Evolutionary conservation across 2,329 filamentous ascomycete genomes (phyloP), one percentile per base, ranked within the genome.

Genomic region (Claviceps arundinis): DNA sequence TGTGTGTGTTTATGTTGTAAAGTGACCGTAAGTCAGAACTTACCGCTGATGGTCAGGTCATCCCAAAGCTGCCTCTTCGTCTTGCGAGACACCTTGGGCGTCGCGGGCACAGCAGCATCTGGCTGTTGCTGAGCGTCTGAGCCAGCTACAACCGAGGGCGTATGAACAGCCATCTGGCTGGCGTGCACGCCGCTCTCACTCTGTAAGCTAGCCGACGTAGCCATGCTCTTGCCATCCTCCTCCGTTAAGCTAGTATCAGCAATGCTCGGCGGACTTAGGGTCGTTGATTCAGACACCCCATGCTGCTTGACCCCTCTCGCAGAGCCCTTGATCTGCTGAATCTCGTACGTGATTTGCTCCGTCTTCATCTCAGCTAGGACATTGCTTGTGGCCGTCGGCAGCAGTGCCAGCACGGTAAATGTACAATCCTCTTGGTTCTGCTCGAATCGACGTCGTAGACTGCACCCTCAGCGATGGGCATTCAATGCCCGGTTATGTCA

Each of bases 371-470:
- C 83, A 59, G 88, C 83, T 62, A 96, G 75, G 61, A 98, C 85
- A 65, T 94, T 91, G 59, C 93, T 82, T 24, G 90, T 90, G 6
- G 89, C 87, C 37, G 91, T 95, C 4, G 93, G 93, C 9, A 98
- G 78, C 52, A 98, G 81, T 34, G 91, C 93, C n/a, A 97, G 82
- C 45, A 97, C 89, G 40, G 93, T 98, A 66, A 94, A 96, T 47
- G 91, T 96, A 71, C 93, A 98, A 70, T 98, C 93, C 66, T 95
- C 91, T 67, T 98, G 93, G 68, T 98, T 98, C 70, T 98, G 93
- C 68, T 97, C 89, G 71, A 98, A 98, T 64, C 93, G 87, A 54
- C 93, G 86, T 50, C 90, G 89, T 56, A 98, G 80, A 69, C 91
- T 97, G 43, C 5, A 34, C 2, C 24, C 24, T 6, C 1, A 38